Evolutionary conservation across 73 alveolate genomes (phyloP), one percentile per base, ranked within the genome.

Genomic region (Symbiodinium pilosum): DNA sequence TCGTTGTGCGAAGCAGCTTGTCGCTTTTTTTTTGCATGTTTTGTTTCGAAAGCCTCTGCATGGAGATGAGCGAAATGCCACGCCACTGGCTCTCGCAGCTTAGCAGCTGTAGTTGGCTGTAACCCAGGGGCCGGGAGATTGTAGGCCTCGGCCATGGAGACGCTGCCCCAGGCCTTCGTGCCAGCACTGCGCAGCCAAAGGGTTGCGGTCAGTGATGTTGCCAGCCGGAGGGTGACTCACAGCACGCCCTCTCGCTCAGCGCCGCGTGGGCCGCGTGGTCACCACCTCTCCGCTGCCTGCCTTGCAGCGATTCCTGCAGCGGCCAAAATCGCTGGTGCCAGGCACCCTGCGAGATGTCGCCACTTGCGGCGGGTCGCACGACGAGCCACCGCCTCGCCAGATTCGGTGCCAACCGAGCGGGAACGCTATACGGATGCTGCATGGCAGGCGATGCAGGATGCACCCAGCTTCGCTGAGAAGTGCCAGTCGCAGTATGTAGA

Each of bases 381-480:
- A 32, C 81, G 32, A 38, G 81, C 81, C 12, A 28, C 81, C 12
- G 81, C 81, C 81, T 24, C 30, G 20, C 39, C 30, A 32, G 24
- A 32, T 18, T 64, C 81, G 38, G 81, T 64, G 1, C 81, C 81
- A 38, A 64, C 81, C 39, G 81, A 91, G 51, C 51, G 96, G 28
- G 96, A 91, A 51, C 96, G 96, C 75, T 91, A 91, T 87, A 91
- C 96, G 18, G 96, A 91, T 42, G 96, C 96, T 3, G 96, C 96
- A 1, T 91, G 96, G 96, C 96, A 91, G 77, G 96, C 96, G 87
- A 91, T 91, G 96, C 96, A 91, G 96, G 96, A 91, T 69, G 96
- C 88, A 4, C 96, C 96, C 8, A 54, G 51, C 75, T 41, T 91
- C 38, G 96, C 96, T 42, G 81, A 91, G 77, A 40, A 64, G 52